Evolutionary conservation across 768 basidiomycete genomes (phyloP).

Genomic region (Cantharellus anzutake): DNA sequence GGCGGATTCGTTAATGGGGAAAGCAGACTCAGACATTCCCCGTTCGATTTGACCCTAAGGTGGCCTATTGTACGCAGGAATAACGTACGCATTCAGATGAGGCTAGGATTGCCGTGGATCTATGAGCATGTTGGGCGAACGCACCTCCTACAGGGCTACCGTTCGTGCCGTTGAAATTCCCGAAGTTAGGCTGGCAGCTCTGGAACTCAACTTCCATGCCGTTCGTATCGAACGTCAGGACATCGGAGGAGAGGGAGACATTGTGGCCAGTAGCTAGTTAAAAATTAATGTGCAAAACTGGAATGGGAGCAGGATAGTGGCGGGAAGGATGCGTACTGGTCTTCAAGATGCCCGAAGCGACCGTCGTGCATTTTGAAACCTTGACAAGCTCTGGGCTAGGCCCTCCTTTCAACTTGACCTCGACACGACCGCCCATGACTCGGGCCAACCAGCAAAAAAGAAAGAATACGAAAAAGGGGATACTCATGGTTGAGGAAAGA

Average conservation of each 20-base stretch:
- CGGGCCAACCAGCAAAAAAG: too few relatives aligned
- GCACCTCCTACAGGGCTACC: neutral
- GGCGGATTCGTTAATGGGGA: neutral
- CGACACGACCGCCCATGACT: too few relatives aligned
- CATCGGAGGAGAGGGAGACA: neutral
- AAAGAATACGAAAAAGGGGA: too few relatives aligned
- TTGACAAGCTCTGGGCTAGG: too few relatives aligned
- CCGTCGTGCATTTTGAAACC: neutral
- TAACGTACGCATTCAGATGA: neutral
- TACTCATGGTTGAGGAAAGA: too few relatives aligned
- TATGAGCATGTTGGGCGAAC: neutral
- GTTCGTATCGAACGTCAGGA: neutral
- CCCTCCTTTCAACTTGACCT: too few relatives aligned
- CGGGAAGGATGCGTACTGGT: neutral
- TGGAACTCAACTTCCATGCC: neutral
- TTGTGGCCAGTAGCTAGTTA: neutral
- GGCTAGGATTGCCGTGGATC: neutral
- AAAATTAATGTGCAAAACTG: neutral
- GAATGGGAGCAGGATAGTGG: neutral
- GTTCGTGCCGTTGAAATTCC: neutral
- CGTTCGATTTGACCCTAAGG: neutral
- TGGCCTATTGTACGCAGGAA: neutral
- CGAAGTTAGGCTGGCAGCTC: neutral
- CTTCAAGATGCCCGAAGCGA: neutral
- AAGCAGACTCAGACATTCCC: neutral